These are phyloP conservation scores for Saturnispora mendoncae DNA, from an alignment of 805 yeast species.

Conservation along the genomic window DNA sequence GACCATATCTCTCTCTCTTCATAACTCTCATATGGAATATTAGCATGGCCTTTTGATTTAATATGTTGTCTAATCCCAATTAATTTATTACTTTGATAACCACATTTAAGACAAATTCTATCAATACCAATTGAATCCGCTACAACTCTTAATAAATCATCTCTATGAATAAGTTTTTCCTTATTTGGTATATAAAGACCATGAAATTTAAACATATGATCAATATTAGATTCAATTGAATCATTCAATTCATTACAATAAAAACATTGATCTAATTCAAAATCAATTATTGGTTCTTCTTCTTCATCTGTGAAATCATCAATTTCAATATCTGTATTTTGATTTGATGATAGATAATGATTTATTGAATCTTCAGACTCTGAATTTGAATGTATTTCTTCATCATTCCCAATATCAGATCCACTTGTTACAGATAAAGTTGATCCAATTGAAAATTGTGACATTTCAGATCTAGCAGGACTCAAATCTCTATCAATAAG, in stretches of 20 bases:
- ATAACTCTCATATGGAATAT: conserved; percentile 76
- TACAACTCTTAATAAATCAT: conserved; percentile 61
- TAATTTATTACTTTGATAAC: conserved; percentile 66
- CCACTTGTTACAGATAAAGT: conserved; percentile 16
- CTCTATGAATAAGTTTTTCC: conserved; percentile 53
- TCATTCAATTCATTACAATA: conserved; percentile 37
- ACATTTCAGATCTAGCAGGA: conserved; percentile 46
- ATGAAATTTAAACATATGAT: conserved; percentile 69
- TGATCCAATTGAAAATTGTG: conserved; percentile 46
- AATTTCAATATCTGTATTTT: conserved; percentile 12
- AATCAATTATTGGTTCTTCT: conserved; percentile 21
- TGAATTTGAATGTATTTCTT: background rate
- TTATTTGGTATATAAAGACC: conserved; percentile 86
- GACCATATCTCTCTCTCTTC: conserved; percentile 64
- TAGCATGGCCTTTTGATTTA: conserved; percentile 75
- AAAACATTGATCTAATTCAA: conserved; percentile 39
- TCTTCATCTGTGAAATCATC: conserved; percentile 10
- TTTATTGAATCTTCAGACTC: conserved; percentile 13
- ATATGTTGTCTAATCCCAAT: conserved; percentile 87
- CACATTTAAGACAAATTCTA: conserved; percentile 72
- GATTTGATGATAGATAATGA: conserved; percentile 9
- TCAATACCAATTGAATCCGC: conserved; percentile 75
- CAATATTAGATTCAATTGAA: conserved; percentile 38
- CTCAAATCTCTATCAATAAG: conserved; percentile 31
- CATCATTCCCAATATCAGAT: conserved; percentile 14